A percentile compares a stretch with the other conserved stretches of the same genome.
phyloP scores from a whole-genome alignment of 768 basidiomycete species.

The Agrocybe praecox region DNA sequence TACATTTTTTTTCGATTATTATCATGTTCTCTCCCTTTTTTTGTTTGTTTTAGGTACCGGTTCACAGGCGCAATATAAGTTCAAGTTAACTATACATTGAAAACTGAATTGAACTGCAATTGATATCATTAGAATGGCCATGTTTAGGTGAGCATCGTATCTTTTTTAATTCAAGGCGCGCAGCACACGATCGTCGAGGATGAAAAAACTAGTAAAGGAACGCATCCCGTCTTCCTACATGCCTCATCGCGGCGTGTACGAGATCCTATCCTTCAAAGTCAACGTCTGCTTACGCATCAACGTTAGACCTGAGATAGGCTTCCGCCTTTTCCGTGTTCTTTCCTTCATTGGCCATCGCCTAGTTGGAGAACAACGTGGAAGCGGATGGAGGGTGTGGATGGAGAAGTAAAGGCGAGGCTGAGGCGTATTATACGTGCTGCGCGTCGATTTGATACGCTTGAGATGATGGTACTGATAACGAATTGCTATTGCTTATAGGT shows the following conservation, averaged over 20 bases:
- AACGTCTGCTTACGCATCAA: neutral
- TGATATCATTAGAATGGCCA: no score
- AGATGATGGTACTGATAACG: no score
- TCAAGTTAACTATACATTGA: neutral
- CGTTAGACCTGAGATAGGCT: conserved; percentile 16
- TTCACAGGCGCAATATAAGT: conserved; percentile 11
- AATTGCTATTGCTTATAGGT: no score
- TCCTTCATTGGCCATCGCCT: no score
- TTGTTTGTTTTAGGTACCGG: conserved; percentile 18
- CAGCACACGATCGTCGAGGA: conserved; percentile 49
- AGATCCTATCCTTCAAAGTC: conserved; percentile 1
- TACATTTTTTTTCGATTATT: conserved; percentile 48
- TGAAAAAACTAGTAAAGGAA: conserved; percentile 90
- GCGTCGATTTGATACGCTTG: neutral
- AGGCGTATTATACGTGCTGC: conserved; percentile 36
- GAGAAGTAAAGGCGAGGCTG: conserved; percentile 90
- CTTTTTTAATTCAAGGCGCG: conserved; percentile 4
- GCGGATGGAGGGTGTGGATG: conserved; percentile 68
- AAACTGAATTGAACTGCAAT: no score
- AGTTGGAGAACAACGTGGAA: conserved; percentile 22
- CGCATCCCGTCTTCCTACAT: conserved; percentile 58
- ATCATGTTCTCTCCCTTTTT: neutral
- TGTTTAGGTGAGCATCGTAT: neutral
- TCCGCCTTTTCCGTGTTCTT: conserved; percentile 29
- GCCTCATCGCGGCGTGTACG: conserved; percentile 5